Evolutionary conservation across 208 protist species (phyloP), one percentile per base, ranked within the genome.

Genomic region (Leishmania guyanensis): DNA sequence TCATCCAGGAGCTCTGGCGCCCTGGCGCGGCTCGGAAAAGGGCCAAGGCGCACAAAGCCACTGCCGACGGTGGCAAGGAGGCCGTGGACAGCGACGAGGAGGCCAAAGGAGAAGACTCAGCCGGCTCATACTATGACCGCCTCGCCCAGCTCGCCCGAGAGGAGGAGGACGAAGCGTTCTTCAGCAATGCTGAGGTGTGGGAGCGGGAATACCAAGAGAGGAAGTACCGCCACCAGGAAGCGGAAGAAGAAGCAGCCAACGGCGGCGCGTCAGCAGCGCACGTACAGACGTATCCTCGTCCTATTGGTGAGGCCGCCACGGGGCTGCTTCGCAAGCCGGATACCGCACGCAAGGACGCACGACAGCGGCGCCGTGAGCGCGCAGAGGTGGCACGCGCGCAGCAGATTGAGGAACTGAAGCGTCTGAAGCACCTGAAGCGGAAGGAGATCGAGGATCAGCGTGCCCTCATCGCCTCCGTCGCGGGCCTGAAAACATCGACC

Each of bases 391-490:
- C 89, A 16, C 91, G 86, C 20, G 78, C 89, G 51, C 91, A 92
- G 72, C 90, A 95, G 81, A 51, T 94, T 33, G 93, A 97, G 71
- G 94, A 98, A 75, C 88, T 98, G 56, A 97, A 97, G 79, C 91
- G 95, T 2, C 89, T 98, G 53, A 98, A 98, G 87, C 90, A 92
- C 71, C 79, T 98, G 43, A 97, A 98, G 82, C 85, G 92, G n/a
- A 89, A 92, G 66, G 95, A 98, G 64, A 98, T 98, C 70, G 92
- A 96, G 26, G 84, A 91, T 48, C 92, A 97, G 78, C 92, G 93
- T 2, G 90, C 89, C 0, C 84, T 97, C 36, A 96, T 98, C 78
- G 93, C 94, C 22, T 83, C 92, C 51, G 92, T 98, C 43, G 84
- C 79, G 3, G 58, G 73, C 65, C 53, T 69, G 65, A 84, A 54